phyloP scores from a whole-genome alignment of 2,329 filamentous ascomycete genomes.

The Colletotrichum abscissum region DNA sequence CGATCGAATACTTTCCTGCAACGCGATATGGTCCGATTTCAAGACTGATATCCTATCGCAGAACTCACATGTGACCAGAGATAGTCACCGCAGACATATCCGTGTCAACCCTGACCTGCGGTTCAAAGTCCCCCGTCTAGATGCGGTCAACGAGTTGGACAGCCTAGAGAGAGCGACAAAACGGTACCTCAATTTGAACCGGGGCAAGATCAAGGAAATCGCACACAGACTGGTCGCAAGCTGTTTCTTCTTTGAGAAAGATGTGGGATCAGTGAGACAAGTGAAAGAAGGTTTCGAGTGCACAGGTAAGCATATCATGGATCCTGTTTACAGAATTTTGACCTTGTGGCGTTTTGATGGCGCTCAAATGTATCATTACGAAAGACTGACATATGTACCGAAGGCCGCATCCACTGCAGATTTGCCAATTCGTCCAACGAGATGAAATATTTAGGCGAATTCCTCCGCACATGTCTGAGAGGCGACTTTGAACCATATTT shows the following conservation, averaged over 20 bases:
- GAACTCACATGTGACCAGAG: neutral
- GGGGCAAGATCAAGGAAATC: neutral
- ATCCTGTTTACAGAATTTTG: neutral
- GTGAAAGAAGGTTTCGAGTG: neutral
- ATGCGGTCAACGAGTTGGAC: neutral
- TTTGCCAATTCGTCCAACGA: neutral
- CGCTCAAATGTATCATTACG: no score
- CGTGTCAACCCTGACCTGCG: neutral
- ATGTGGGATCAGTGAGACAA: neutral
- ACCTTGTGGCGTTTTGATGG: no score
- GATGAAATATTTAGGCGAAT: neutral
- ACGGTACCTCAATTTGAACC: neutral
- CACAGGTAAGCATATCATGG: neutral
- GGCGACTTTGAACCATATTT: neutral
- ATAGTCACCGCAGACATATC: neutral
- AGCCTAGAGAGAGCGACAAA: neutral
- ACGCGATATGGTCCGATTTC: neutral
- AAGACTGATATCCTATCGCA: neutral
- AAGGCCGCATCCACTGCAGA: neutral
- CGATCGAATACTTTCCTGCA: neutral
- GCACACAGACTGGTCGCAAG: neutral
- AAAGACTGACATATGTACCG: no score
- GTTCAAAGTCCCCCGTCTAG: neutral
- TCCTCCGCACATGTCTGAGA: neutral
- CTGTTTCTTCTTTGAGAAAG: neutral